Conservation (phyloP, 106 monocot genomes). For the Ottelia alismoides region DNA sequence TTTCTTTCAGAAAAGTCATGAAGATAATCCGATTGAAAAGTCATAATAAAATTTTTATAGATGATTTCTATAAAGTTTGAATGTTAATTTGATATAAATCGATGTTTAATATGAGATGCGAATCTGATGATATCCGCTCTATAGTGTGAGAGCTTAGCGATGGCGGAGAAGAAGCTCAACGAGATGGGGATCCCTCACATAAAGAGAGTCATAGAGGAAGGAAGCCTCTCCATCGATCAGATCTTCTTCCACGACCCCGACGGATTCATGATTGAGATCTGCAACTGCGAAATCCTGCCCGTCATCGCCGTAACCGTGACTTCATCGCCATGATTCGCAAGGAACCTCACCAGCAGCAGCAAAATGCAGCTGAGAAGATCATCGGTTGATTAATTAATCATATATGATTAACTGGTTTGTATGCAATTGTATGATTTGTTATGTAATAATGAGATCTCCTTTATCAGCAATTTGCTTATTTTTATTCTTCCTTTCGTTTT, state of each 20-base stretch:
- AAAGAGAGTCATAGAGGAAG: conserved; percentile 9
- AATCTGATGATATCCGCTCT: no score
- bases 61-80: no score
- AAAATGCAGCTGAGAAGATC: no score
- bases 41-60: no score
- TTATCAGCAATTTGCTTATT: not conserved
- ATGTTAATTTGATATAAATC: no score
- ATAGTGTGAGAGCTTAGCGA: conserved; percentile 7
- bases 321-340: conserved; percentile 9
- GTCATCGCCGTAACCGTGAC: conserved; percentile 11
- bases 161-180: conserved; percentile 9
- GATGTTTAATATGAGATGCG: no score
- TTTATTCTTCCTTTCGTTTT: not conserved
- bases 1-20: no score
- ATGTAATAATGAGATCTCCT: not conserved
- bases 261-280: conserved; percentile 24
- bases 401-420: not conserved
- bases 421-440: not conserved
- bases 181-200: conserved; percentile 13
- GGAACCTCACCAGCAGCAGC: no score
- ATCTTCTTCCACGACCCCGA: conserved; percentile 29
- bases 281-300: conserved; percentile 22
- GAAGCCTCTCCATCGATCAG: conserved; percentile 14
- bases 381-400: not conserved
- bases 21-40: no score